Evolutionary conservation across 768 basidiomycete species (phyloP).

Genomic region (Leccinum ochraceum): DNA sequence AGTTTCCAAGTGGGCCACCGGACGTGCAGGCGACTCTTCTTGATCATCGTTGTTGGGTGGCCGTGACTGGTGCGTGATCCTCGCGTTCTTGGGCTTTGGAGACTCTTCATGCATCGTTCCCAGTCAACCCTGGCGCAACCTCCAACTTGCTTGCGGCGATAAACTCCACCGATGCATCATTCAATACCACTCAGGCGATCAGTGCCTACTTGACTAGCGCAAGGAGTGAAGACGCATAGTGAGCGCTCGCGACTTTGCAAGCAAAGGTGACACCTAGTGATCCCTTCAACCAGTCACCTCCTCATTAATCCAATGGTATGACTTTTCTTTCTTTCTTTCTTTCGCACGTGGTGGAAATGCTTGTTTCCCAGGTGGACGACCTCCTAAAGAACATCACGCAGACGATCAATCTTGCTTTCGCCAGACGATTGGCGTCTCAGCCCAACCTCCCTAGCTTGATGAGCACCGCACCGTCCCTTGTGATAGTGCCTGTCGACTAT

Average conservation of each 20-base stretch:
- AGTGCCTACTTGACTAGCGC: slow-evolving; percentile 50
- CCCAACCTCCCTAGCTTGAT: slow-evolving; percentile 41
- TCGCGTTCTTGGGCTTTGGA: not conserved
- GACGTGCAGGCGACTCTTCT: slow-evolving; percentile 47
- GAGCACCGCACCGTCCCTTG: slow-evolving; percentile 46
- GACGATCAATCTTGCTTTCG: slow-evolving; percentile 36
- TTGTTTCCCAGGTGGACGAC: slow-evolving; percentile 23
- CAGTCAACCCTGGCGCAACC: slow-evolving; percentile 46
- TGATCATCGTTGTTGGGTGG: slow-evolving; percentile 55
- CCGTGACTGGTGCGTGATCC: slow-evolving; percentile 47
- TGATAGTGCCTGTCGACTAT: slow-evolving; percentile 51
- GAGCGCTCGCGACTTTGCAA: slow-evolving; percentile 22
- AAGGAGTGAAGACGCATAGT: slow-evolving; percentile 63
- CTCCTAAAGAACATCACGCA: slow-evolving; percentile 42
- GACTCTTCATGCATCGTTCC: not conserved
- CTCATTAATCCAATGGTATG: slow-evolving; percentile 16
- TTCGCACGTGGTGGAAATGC: not conserved
- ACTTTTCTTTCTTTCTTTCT: not conserved
- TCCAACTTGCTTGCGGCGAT: slow-evolving; percentile 40
- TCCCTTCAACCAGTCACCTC: slow-evolving; percentile 18
- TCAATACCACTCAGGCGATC: slow-evolving; percentile 50
- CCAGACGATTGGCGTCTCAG: slow-evolving; percentile 25
- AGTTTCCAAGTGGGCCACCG: slow-evolving; percentile 46
- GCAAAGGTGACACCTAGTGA: slow-evolving; percentile 3
- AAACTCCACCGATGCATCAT: slow-evolving; percentile 40